Evolutionary conservation across 2,329 filamentous ascomycete genomes (phyloP), one percentile per base, ranked within the genome.

Genomic region (Fusarium sp.): DNA sequence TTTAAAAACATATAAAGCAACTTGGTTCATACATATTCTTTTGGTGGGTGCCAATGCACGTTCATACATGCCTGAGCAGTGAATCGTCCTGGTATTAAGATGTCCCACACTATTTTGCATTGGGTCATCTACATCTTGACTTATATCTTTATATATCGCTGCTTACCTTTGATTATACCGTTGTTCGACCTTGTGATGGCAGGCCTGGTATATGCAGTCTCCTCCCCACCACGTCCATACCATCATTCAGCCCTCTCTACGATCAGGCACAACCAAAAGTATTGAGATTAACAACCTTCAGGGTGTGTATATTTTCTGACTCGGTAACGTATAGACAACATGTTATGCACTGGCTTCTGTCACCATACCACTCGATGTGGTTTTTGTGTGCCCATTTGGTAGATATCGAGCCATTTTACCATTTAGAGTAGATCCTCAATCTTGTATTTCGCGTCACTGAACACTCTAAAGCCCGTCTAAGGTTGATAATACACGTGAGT

Each of bases 1-100:
- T 68, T 65, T 32, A 70, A 68, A 70, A 70, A 65, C 22, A 47
- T 56, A 51, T 35, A 54, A 55, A 57, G 48, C 33, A 45, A 40
- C 55, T 43, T 65, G 59, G 22, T 48, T 47, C 39, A 35, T 14
- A 37, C 14, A 8, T 30, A 7, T 22, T 20, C 9, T 26, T 14
- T 15, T 39, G 13, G 35, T 37, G 9, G 35, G 35, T n/a, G 17
- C 9, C 17, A 37, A n/a, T 37, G 35, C 35, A 33, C 30, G 30
- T 14, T 32, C 30, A 33, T 14, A 15, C 7, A 15, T 33, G 30
- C 7, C 30, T 14, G 13, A 33, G 30, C 6, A 33, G 30, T 15
- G 13, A 14, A 6, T 15, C 30, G 30, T 15, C 30, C 14, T 33
- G 14, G 30, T 33, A n/a, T 19, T n/a, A n/a, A 37, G 35, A n/a